Conservation (phyloP, 2,329 filamentous ascomycete genomes). For the Septoria petroselini region DNA sequence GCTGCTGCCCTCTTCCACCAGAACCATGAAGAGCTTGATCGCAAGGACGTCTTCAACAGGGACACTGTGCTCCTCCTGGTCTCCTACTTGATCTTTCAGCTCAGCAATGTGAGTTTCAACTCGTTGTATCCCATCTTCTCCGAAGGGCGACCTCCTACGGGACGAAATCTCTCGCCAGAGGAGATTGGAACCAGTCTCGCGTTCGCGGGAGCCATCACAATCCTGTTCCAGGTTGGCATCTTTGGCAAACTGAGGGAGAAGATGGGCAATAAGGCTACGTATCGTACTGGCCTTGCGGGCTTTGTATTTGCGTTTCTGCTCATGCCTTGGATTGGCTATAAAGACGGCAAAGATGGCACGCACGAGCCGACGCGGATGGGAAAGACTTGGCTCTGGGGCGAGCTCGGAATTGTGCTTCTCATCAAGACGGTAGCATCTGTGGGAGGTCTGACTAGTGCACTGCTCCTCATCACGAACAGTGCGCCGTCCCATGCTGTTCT, state of each 20-base stretch:
- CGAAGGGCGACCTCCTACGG: constrained; percentile 69
- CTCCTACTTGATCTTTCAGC: constrained; percentile 89
- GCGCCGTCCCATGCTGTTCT: constrained; percentile 81
- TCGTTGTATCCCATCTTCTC: constrained; percentile 93
- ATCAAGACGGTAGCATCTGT: constrained; percentile 89
- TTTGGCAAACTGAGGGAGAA: constrained; percentile 76
- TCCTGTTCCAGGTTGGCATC: constrained; percentile 81
- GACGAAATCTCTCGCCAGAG: constrained; percentile 69
- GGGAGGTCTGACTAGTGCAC: constrained; percentile 81
- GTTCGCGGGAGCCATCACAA: constrained; percentile 79
- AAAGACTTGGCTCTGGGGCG: constrained; percentile 69
- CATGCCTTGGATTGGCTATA: constrained; percentile 87
- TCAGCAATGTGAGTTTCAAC: constrained; percentile 93
- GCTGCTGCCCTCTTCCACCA: constrained; percentile 39
- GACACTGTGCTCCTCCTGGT: constrained; percentile 77
- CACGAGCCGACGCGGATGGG: constrained; percentile 54
- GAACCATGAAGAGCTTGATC: constrained; percentile 50
- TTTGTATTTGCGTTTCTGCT: constrained; percentile 78
- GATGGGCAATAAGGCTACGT: constrained; percentile 82
- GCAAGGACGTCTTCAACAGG: constrained; percentile 66
- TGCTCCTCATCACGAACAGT: constrained; percentile 90
- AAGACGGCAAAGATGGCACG: constrained; percentile 50
- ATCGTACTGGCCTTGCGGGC: constrained; percentile 72
- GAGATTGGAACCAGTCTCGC: constrained; percentile 84
- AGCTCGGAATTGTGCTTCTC: constrained; percentile 76